These are phyloP conservation scores for Plasmodium relictum DNA, from an alignment of 169 alveolate species.

Conservation along the genomic window DNA sequence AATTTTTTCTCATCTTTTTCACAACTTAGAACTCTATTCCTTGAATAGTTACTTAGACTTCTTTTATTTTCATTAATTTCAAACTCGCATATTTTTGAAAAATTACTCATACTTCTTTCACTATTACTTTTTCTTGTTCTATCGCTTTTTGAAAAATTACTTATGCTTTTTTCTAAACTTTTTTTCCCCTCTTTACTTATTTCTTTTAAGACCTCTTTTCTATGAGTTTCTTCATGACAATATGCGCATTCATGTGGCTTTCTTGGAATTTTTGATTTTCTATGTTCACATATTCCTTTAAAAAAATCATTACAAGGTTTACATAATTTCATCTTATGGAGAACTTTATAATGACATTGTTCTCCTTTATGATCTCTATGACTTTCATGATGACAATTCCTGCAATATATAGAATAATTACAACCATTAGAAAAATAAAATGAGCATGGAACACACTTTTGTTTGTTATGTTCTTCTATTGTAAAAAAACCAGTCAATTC, in stretches of 20 bases:
- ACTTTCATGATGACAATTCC: constrained; percentile 23
- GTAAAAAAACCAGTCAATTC: constrained; percentile 1
- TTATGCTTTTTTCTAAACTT: neutral
- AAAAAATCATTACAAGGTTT: constrained; percentile 5
- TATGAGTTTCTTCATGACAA: constrained; percentile 7
- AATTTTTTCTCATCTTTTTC: neutral
- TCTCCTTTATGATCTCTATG: neutral
- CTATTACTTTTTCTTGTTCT: neutral
- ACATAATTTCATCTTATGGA: constrained; percentile 2
- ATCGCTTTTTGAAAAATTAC: neutral
- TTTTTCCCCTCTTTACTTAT: neutral
- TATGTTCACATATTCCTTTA: constrained; percentile 11
- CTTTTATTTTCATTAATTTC: constrained; percentile 3
- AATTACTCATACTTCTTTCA: neutral
- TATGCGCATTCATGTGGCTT: constrained; percentile 15
- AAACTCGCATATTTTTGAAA: neutral
- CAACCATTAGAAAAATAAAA: constrained; percentile 18
- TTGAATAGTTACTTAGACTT: neutral
- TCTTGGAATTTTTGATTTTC: neutral
- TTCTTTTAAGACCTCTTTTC: neutral
- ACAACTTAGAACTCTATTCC: neutral
- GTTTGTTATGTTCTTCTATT: constrained; percentile 11
- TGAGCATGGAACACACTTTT: constrained; percentile 3
- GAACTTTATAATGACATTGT: neutral
- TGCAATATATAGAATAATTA: constrained; percentile 6